A percentile compares a stretch with the other conserved stretches of the same genome.
Evolutionary conservation across 2,329 filamentous ascomycete genomes (phyloP).

Genomic region (Neurospora sp.): DNA sequence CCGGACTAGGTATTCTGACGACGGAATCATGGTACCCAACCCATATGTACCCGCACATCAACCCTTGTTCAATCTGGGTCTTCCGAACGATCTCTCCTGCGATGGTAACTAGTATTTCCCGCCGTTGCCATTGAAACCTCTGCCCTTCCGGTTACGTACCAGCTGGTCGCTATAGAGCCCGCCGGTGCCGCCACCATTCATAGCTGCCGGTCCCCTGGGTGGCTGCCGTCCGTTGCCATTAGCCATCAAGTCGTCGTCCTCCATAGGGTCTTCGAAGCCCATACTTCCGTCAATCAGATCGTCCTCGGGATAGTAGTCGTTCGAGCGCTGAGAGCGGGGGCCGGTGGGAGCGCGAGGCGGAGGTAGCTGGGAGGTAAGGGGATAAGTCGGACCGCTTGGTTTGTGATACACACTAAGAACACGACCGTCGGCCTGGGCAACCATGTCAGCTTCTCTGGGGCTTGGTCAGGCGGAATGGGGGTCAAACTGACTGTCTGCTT

Average conservation of each 20-base stretch:
- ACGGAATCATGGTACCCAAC: background rate
- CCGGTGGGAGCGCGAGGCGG: slow-evolving; percentile 21
- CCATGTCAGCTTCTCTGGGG: slow-evolving; percentile 1
- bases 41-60: background rate
- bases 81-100: background rate
- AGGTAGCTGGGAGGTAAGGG: slow-evolving; percentile 22
- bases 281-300: slow-evolving; percentile 43
- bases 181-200: slow-evolving; percentile 13
- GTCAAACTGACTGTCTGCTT: slow-evolving; percentile 56
- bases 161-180: slow-evolving; percentile 43
- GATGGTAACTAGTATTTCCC: background rate
- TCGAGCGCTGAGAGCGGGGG: slow-evolving; percentile 22
- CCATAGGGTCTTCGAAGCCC: slow-evolving; percentile 43
- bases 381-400: slow-evolving; percentile 29
- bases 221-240: slow-evolving; percentile 6
- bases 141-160: slow-evolving; percentile 23
- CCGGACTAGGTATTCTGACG: background rate
- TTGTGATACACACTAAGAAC: slow-evolving; percentile 66
- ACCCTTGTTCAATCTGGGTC: background rate
- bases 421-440: slow-evolving; percentile 56
- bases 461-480: background rate
- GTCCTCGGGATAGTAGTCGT: slow-evolving; percentile 19
- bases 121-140: slow-evolving; percentile 5
- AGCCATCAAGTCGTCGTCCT: slow-evolving; percentile 21
- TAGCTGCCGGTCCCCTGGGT: slow-evolving; percentile 7